Evolutionary conservation across 208 protist species (phyloP), one percentile per base, ranked within the genome.

Genomic region (Leishmania turanica): DNA sequence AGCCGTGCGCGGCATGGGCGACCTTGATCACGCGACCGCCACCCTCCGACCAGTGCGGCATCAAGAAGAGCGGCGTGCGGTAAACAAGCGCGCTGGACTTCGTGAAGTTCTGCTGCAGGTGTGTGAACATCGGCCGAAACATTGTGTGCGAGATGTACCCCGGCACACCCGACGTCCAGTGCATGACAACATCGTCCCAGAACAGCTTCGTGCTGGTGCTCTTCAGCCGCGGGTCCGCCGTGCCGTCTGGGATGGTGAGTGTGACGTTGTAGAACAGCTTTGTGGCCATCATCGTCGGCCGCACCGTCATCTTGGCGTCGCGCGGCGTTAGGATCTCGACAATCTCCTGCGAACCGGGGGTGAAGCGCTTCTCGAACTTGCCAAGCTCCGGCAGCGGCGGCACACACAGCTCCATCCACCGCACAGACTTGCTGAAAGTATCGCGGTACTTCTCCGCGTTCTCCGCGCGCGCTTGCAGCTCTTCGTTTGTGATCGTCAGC

Each of bases 181-280:
- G 95, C 87, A 86, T 84, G 21, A 96, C 86, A 31, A 98, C 93
- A 81, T 98, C 95, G 71, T 98, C 93, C 95, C 95, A 98, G 83
- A 96, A 98, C 58, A 95, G 92, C 88, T 96, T 96, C 15, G 92
- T 95, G 83, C 93, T 96, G 49, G 91, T 97, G 79, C 88, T 92
- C 85, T 90, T 90, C 47, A 96, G 87, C 27, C 92, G 91, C 66
- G 95, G 95, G 79, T 96, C 93, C 47, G 90, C 71, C 7, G 93
- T 92, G 77, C 84, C 84, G 80, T 97, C 93, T 11, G 93, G 93
- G 77, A 98, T 98, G 24, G 90, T 95, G 65, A 98, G 89, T n/a
- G 88, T 87, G 15, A 98, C 95, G 81, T 97, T 95, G 87, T 98
- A 98, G 68, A 98, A 98, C 1, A 98, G 86, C 84, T 96, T 97